Percentiles rank a stretch among this genome's conserved stretches.
phyloP scores from a whole-genome alignment of 2,329 filamentous ascomycete species.

The Colletotrichum sp. region DNA sequence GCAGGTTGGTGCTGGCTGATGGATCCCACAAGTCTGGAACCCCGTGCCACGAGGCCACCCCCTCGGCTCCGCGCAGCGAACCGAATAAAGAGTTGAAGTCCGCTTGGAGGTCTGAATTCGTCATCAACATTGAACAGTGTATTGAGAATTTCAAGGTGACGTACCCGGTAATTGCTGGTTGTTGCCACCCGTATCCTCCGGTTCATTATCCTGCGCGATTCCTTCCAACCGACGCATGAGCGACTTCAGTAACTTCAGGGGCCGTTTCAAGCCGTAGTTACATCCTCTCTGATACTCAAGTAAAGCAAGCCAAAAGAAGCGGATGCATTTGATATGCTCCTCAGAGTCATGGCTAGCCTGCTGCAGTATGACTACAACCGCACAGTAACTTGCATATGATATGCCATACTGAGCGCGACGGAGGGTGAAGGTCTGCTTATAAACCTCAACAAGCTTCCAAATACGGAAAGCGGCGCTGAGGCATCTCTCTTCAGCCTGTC shows the following conservation, averaged over 20 bases:
- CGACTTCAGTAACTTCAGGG: not conserved
- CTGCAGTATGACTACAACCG: not conserved
- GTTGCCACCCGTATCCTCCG: not conserved
- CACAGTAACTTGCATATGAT: not conserved
- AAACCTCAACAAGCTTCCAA: not conserved
- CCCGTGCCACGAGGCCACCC: too few relatives aligned
- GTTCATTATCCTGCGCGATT: not conserved
- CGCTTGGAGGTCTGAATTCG: too few relatives aligned
- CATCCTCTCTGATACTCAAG: not conserved
- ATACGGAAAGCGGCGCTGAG: not conserved
- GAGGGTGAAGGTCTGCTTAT: not conserved
- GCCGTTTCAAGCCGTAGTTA: not conserved
- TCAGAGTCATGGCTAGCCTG: fast-evolving
- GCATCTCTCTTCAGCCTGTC: not conserved
- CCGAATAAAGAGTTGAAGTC: too few relatives aligned
- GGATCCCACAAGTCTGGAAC: too few relatives aligned
- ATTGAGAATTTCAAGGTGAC: too few relatives aligned
- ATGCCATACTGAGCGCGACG: not conserved
- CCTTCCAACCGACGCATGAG: not conserved
- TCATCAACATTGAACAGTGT: too few relatives aligned
- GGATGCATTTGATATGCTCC: not conserved
- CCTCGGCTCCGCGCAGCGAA: too few relatives aligned
- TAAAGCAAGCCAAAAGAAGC: not conserved
- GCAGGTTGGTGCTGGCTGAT: too few relatives aligned
- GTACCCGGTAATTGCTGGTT: not conserved